Evolutionary conservation across 2,329 filamentous ascomycete species (phyloP).

Genomic region (Epichloe coenophiala): DNA sequence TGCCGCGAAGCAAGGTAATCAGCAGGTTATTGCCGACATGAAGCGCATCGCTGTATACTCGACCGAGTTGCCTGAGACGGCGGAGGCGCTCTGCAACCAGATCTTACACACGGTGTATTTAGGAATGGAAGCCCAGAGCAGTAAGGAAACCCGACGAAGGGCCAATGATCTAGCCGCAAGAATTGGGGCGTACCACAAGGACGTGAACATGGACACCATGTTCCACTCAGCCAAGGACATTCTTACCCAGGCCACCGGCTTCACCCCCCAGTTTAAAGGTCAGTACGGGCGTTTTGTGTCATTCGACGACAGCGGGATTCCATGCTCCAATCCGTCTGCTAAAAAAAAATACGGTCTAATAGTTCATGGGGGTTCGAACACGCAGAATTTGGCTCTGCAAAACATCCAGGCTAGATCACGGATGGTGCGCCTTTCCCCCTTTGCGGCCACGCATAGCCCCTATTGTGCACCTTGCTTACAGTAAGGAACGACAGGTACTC

Average conservation of each 20-base stretch:
- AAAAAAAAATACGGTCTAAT: not conserved
- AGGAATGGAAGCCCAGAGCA: conserved; percentile 50
- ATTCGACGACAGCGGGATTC: not conserved
- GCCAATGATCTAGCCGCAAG: conserved; percentile 45
- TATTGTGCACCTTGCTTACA: not conserved
- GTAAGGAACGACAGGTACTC: not conserved
- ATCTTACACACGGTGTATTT: conserved; percentile 34
- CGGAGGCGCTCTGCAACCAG: conserved; percentile 40
- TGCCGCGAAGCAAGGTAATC: conserved; percentile 27
- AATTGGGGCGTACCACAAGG: conserved; percentile 60
- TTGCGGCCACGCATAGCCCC: not conserved
- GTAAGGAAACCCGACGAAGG: conserved; percentile 50
- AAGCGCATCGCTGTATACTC: conserved; percentile 9
- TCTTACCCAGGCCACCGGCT: conserved; percentile 43
- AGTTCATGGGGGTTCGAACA: conserved; percentile 40
- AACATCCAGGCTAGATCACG: conserved; percentile 52
- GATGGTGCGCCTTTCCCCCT: conserved; percentile 32
- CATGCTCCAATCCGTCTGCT: conserved; percentile 1
- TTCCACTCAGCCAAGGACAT: conserved; percentile 41
- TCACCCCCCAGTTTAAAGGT: conserved; percentile 32
- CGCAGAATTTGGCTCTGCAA: conserved; percentile 50
- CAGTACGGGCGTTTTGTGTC: conserved; percentile 31
- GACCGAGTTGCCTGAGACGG: conserved; percentile 34
- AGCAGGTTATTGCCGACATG: conserved; percentile 14
- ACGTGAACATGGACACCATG: conserved; percentile 54